phyloP scores from a whole-genome alignment of 345 rosid genomes.

The Hibiscus trionum region DNA sequence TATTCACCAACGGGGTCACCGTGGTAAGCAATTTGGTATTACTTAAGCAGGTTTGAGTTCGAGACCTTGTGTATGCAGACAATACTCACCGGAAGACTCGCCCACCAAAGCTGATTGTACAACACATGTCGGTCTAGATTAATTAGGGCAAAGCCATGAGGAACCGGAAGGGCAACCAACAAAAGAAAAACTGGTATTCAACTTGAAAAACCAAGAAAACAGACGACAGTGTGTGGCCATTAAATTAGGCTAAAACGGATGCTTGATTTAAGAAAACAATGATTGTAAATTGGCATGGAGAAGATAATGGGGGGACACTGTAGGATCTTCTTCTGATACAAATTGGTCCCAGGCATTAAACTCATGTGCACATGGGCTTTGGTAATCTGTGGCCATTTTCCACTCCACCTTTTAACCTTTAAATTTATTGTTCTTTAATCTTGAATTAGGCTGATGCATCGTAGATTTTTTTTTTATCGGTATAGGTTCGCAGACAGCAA shows the following conservation, averaged over 20 bases:
- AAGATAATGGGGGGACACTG: conserved; percentile 27
- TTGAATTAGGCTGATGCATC: too few relatives aligned
- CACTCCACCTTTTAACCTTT: conserved; percentile 25
- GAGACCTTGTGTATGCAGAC: too few relatives aligned
- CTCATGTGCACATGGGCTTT: conserved; percentile 38
- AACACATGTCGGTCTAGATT: too few relatives aligned
- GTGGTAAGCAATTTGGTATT: too few relatives aligned
- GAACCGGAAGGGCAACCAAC: too few relatives aligned
- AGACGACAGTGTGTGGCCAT: not conserved
- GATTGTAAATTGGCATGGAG: conserved; percentile 12
- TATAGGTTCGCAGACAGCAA: not conserved
- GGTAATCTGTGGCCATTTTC: conserved; percentile 46
- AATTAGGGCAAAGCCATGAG: too few relatives aligned
- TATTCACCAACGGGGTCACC: too few relatives aligned
- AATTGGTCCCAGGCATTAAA: conserved; percentile 33
- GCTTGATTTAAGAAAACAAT: conserved; percentile 10
- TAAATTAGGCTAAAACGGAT: conserved; percentile 9
- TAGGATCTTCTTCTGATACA: conserved; percentile 27
- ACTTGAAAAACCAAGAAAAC: not conserved
- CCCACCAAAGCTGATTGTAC: too few relatives aligned
- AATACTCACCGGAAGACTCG: too few relatives aligned
- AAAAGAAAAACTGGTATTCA: too few relatives aligned
- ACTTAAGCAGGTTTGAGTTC: too few relatives aligned
- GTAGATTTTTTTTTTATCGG: too few relatives aligned
- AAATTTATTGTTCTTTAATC: not conserved